phyloP scores from a whole-genome alignment of 192 early-diverging fungal genomes.

The Radiomyces spectabilis region DNA sequence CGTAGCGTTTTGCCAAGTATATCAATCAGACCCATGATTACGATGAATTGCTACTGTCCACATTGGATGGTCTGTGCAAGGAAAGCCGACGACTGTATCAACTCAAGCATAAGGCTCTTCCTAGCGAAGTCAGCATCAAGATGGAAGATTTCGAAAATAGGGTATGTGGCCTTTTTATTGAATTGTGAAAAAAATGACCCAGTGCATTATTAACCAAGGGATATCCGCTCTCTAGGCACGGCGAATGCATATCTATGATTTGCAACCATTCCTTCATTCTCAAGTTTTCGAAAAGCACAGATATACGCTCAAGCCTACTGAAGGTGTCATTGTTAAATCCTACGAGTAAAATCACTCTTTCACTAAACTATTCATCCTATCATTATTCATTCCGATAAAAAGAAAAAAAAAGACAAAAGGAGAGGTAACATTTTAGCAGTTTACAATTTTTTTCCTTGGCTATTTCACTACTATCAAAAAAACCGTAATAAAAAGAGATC shows the following conservation, averaged over 20 bases:
- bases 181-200: neutral
- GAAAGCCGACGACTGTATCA: conserved; percentile 73
- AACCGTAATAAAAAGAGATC: no score
- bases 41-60: conserved; percentile 72
- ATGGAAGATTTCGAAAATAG: conserved; percentile 55
- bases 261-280: conserved; percentile 51
- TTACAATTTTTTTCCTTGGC: no score
- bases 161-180: conserved; percentile 10
- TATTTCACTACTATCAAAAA: no score
- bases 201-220: neutral
- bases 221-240: conserved; percentile 25
- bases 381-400: no score
- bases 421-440: no score
- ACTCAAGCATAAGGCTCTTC: conserved; percentile 48
- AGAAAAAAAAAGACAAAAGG: no score
- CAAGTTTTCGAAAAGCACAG: conserved; percentile 37
- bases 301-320: conserved; percentile 30
- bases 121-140: conserved; percentile 51
- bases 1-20: conserved; percentile 70
- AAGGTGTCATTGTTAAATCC: conserved; percentile 31
- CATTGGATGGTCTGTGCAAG: conserved; percentile 64
- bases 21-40: conserved; percentile 67
- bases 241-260: conserved; percentile 57
- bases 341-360: no score
- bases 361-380: no score